Evolutionary conservation across 2,329 filamentous ascomycete genomes (phyloP), one percentile per base, ranked within the genome.

Genomic region (Plectosphaerella sp.): DNA sequence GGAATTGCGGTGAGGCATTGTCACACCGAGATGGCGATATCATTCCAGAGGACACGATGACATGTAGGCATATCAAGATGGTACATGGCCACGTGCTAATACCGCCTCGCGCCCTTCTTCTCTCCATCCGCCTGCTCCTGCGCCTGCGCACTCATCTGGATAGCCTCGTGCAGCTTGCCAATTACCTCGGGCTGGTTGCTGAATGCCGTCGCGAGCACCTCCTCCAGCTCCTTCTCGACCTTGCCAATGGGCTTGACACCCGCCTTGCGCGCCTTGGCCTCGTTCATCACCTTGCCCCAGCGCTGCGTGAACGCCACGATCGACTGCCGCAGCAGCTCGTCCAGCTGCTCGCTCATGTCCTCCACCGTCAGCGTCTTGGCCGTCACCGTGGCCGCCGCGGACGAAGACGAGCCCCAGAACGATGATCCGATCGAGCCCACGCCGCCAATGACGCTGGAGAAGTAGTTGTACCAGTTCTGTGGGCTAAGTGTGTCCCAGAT

Each of bases 401-500:
- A 22, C 5, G 62, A 61, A 22, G 69, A 42, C 18, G 20, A 66
- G 45, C 67, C 77, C 73, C 73, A 82, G 42, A 82, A 62, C 35
- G 79, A 74, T 4, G 48, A 43, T 3, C 47, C 47, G 15, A 48
- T 39, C 15, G 47, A 48, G 2, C 48, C 48, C 8, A 49, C 48
- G 49, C 80, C 75, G 39, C 78, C 78, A n/a, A 84, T 75, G 47
- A 83, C 75, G 55, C 73, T 76, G 47, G 75, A 75, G 57, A 87
- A 78, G 54, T 84, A 74, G n/a, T 81, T 81, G 46, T 83, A 71
- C 68, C 78, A 76, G 57, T 79, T 80, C 54, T 80, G 75, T 2
- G 73, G 78, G 60, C 74, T 84, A 12, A 86, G 73, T 0, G 80
- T 81, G 49, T 84, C 80, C 82, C 83, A 86, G 41, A 87, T 85